These are phyloP conservation scores for Circinella minor DNA, from an alignment of 371 early-diverging fungal species.

Conservation along the genomic window DNA sequence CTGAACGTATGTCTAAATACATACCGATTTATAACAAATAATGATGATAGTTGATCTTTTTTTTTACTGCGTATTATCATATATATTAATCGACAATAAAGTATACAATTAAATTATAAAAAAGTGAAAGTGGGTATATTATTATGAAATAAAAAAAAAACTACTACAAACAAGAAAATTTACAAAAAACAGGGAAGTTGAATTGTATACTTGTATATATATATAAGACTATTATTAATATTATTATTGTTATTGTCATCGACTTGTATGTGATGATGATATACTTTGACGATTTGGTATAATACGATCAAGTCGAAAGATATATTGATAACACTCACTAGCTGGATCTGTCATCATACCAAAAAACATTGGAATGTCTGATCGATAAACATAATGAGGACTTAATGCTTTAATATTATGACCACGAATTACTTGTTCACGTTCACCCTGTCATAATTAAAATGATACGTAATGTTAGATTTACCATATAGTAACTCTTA, in stretches of 20 bases:
- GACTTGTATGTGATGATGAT: neutral
- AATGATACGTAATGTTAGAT: neutral
- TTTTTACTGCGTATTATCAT: too few species aligned
- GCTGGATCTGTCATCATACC: constrained; percentile 34
- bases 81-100: too few species aligned
- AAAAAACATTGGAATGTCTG: constrained; percentile 17
- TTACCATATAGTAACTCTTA: neutral
- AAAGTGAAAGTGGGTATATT: too few species aligned
- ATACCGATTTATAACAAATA: too few species aligned
- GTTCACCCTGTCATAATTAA: constrained; percentile 33
- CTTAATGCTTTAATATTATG: constrained; percentile 50
- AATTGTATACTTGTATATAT: too few species aligned
- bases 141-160: too few species aligned
- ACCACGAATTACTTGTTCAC: constrained; percentile 61
- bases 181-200: too few species aligned
- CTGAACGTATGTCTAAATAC: too few species aligned
- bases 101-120: too few species aligned
- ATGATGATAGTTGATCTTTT: too few species aligned
- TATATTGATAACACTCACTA: constrained; percentile 22
- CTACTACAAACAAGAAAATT: too few species aligned
- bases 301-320: constrained; percentile 23
- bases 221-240: too few species aligned
- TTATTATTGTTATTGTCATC: neutral
- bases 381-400: constrained; percentile 27
- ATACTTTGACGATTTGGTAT: neutral